Conservation (phyloP, 2,329 filamentous ascomycete species). For the Fusarium sarcochroum region DNA sequence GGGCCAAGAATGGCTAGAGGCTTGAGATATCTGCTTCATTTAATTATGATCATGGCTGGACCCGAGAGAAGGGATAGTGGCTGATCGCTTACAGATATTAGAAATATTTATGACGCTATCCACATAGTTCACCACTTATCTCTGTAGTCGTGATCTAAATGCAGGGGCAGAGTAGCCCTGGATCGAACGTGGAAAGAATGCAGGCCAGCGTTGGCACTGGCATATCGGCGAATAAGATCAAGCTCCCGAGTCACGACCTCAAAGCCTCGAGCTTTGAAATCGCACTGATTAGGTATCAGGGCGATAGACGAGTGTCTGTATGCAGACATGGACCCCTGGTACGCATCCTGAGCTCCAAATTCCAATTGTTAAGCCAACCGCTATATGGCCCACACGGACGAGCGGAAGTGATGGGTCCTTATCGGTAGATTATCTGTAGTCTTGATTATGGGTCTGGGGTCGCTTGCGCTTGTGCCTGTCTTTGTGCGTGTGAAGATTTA, state of each 20-base stretch:
- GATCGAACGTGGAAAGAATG: background rate
- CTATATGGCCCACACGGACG: background rate
- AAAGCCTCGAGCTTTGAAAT: background rate
- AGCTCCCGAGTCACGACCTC: background rate
- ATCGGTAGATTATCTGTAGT: background rate
- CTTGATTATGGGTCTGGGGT: constrained; percentile 2
- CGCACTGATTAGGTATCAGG: background rate
- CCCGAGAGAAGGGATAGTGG: too few relatives aligned
- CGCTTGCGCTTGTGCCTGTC: background rate
- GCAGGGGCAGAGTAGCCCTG: background rate
- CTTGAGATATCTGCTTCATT: background rate
- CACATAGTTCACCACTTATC: too few relatives aligned
- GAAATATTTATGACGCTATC: too few relatives aligned
- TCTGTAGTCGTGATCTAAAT: too few relatives aligned
- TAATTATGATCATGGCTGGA: background rate
- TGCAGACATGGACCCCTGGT: background rate
- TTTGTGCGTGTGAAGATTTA: background rate
- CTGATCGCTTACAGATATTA: too few relatives aligned
- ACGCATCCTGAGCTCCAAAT: background rate
- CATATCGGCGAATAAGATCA: background rate
- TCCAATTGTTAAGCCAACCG: background rate
- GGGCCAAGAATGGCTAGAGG: background rate
- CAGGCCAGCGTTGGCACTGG: background rate
- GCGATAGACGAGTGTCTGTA: background rate
- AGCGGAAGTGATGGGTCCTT: background rate